phyloP scores from a whole-genome alignment of 257 asterid species.

The Agastache rugosa region DNA sequence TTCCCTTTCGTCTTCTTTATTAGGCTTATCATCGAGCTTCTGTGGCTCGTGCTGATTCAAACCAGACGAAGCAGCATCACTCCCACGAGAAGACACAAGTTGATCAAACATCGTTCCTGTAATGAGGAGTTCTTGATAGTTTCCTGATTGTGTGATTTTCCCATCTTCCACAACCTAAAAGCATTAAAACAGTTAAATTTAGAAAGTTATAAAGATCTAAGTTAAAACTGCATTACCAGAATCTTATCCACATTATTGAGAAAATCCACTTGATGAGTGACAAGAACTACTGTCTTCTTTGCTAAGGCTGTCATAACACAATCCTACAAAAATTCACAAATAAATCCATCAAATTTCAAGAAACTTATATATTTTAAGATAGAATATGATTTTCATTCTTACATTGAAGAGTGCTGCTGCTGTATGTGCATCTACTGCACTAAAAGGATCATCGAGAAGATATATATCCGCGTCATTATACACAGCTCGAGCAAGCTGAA shows the following conservation, averaged over 20 bases:
- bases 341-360: too few relatives aligned
- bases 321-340: slow-evolving; percentile 64
- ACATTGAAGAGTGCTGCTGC: slow-evolving; percentile 74
- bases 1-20: slow-evolving; percentile 41
- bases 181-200: neutral
- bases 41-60: slow-evolving; percentile 28
- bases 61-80: slow-evolving; percentile 33
- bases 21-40: slow-evolving; percentile 25
- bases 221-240: slow-evolving; percentile 51
- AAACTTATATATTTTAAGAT: too few relatives aligned
- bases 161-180: slow-evolving; percentile 72
- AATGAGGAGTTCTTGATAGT: slow-evolving; percentile 52
- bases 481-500: slow-evolving; percentile 87
- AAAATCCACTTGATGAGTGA: slow-evolving; percentile 87
- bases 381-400: slow-evolving; percentile 29
- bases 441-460: slow-evolving; percentile 84
- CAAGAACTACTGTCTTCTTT: slow-evolving; percentile 73
- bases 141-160: slow-evolving; percentile 64
- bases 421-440: slow-evolving; percentile 93
- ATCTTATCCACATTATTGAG: slow-evolving; percentile 62
- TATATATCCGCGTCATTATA: slow-evolving; percentile 72
- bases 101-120: slow-evolving; percentile 67
- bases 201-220: neutral
- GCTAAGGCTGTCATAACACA: slow-evolving; percentile 72
- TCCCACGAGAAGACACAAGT: slow-evolving; percentile 64